phyloP scores from a whole-genome alignment of 768 basidiomycete species.

The Hericium coralloides region DNA sequence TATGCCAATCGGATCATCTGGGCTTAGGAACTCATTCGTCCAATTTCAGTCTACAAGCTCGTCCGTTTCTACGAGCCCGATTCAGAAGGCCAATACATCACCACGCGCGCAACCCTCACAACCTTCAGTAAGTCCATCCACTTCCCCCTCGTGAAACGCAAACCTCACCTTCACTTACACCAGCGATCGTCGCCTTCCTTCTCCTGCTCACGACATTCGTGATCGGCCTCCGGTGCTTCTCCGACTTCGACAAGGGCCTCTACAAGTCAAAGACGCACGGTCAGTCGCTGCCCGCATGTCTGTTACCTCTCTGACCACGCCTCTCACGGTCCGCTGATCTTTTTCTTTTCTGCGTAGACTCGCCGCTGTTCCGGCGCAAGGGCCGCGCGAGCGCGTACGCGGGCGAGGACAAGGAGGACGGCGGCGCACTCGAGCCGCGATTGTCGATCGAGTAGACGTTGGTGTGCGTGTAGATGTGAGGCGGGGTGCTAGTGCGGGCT shows the following conservation, averaged over 20 bases:
- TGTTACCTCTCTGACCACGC: constrained; percentile 1
- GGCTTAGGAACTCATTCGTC: not conserved
- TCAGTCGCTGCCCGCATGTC: constrained; percentile 35
- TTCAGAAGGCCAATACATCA: constrained; percentile 44
- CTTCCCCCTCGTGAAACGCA: not conserved
- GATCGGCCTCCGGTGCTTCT: constrained; percentile 71
- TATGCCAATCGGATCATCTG: not conserved
- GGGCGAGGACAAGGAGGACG: constrained; percentile 35
- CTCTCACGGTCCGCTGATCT: not conserved
- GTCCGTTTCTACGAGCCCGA: constrained; percentile 68
- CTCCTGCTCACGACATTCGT: constrained; percentile 66
- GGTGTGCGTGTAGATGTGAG: constrained; percentile 8
- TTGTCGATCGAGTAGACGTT: constrained; percentile 69
- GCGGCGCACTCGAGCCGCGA: constrained; percentile 45
- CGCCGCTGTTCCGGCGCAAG: constrained; percentile 6
- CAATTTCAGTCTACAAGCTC: constrained; percentile 65
- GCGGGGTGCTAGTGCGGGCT: not conserved
- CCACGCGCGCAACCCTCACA: constrained; percentile 75
- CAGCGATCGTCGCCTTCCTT: constrained; percentile 71
- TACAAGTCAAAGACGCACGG: constrained; percentile 63
- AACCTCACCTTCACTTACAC: not conserved
- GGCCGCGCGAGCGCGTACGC: constrained; percentile 15
- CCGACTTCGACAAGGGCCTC: constrained; percentile 78
- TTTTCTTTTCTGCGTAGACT: constrained; percentile 2
- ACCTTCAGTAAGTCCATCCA: constrained; percentile 55